Base-by-base conservation (phyloP, 2,329 filamentous ascomycete species). In the Catunica adiposa region DNA sequence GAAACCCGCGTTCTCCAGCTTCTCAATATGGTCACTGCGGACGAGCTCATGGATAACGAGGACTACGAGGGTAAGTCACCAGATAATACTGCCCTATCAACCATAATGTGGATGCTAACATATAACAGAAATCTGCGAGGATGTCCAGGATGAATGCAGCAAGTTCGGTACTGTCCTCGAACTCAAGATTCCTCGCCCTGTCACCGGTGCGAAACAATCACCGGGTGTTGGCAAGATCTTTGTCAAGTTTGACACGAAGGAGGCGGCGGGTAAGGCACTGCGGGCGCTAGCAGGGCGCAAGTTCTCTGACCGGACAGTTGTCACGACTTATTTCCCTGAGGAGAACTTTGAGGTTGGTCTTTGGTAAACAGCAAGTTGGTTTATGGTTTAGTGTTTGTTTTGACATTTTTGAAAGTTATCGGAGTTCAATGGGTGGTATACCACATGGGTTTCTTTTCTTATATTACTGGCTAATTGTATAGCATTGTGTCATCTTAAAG, bases 1-100 rank as follows among this genome's bases (percentile, higher is more conserved):
- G 81, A 83, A 59, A 86, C 86, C 61, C 80, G 86, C 56, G 90
- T 98, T 15, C 68, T 98, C 59, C 90, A 95, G 70, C 73, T 98
- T 59, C 79, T 98, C 65, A 98, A 98, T 73, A 98, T 98, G 92
- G 90, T 98, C 37, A 98, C 92, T 0, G 77, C 89, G 0, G 92
- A 98, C 63, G 92, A 98, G 69, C 73, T 98, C 23, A 81, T 96
- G 70, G 89, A 97, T 65, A 83, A 82, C 53, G 89, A 97, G 37
- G 92, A 98, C 64, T 97, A 96, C 64, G 86, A 96, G 70, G 90
- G 90, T 89, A 76, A 65, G 73, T 63, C 48, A 14, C 11, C 46
- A n/a, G 1, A 4, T 9, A 20, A 4, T 1, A 23, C 20, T 20
- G 20, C 17, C 2, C 4, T 37, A 23, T 6, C 17, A 26, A 37